Evolutionary conservation across 305 asterid genomes (phyloP).

Genomic region (Rubia tinctorum): DNA sequence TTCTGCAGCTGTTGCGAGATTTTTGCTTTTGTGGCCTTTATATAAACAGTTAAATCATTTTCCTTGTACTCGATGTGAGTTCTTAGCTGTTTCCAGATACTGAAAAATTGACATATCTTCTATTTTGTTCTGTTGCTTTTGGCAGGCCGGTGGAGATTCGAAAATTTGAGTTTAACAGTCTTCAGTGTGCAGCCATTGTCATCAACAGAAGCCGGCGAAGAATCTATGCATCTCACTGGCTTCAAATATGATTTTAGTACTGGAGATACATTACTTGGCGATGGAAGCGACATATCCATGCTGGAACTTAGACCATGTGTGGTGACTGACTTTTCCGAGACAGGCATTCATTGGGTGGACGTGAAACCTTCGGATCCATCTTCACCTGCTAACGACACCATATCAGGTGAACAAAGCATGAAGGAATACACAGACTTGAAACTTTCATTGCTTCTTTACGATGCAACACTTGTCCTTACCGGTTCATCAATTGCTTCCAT

Average conservation of each 20-base stretch:
- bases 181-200: conserved; percentile 25
- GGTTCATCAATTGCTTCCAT: conserved; percentile 53
- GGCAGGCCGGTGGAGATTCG: conserved; percentile 81
- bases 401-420: conserved; percentile 76
- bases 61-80: background rate
- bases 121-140: conserved; percentile 15
- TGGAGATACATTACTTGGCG: conserved; percentile 75
- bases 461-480: conserved; percentile 47
- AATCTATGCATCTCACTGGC: conserved; percentile 23
- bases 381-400: conserved; percentile 15
- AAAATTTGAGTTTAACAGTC: conserved; percentile 46
- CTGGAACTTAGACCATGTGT: conserved; percentile 61
- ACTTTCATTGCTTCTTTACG: conserved; percentile 65
- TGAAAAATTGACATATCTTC: background rate
- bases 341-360: conserved; percentile 23
- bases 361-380: conserved; percentile 22
- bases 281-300: conserved; percentile 63
- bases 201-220: conserved; percentile 30
- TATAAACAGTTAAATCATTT: background rate
- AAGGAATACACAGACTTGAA: conserved; percentile 73
- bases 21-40: conserved; percentile 1
- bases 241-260: conserved; percentile 44
- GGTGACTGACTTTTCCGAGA: conserved; percentile 42
- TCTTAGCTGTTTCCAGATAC: background rate
- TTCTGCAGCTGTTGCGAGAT: background rate